Base-by-base conservation (phyloP, 2,329 filamentous ascomycete genomes). In the Aspergillus proliferans region DNA sequence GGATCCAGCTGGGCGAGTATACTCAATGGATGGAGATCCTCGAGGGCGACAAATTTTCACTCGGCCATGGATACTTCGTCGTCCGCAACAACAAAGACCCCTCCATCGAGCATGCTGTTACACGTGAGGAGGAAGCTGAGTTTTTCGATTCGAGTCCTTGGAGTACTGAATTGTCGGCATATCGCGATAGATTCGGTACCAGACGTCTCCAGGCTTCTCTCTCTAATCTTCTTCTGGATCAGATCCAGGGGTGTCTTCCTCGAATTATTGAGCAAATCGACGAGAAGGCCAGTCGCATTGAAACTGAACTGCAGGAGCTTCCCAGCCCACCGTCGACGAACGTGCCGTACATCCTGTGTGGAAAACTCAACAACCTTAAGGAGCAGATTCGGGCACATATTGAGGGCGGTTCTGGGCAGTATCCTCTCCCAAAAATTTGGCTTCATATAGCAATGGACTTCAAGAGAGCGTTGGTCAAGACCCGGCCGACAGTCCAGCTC, bases 1-100 rank as follows among this genome's bases (percentile, higher is more conserved):
- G 86, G 0, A 69, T 90, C 0, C 78, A 82, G 0, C 63, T 69
- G 0, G 76, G 76, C 0, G 73, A 76, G 1, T 71, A 80, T 1
- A 70, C 74, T 0, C 82, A 84, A 48, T 88, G 86, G 78, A 62
- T 80, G 0, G 71, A 77, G 0, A 84, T 90, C 48, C 74, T 95
- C 4, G 71, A 74, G 0, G 81, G 82, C 0, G 62, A 79, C 2
- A 78, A 79, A 2, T 88, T 87, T 51, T 61, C 64, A 0, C 78
- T 91, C 0, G 84, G 83, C 0, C 76, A 87, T n/a, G 87, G 86
- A 0, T 95, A 92, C 60, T 94, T 85, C 52, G 81, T 88, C 7
- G 88, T 91, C 0, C 87, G 85, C 0, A 74, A 74, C 44, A 73
- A 72, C n/a, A 68, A 79, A 0, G 62, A 77, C 10, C 54, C 66